A percentile compares a stretch with the other conserved stretches of the same genome.
Conservation (phyloP, 2,329 filamentous ascomycete genomes). For the Eutypa lata region DNA sequence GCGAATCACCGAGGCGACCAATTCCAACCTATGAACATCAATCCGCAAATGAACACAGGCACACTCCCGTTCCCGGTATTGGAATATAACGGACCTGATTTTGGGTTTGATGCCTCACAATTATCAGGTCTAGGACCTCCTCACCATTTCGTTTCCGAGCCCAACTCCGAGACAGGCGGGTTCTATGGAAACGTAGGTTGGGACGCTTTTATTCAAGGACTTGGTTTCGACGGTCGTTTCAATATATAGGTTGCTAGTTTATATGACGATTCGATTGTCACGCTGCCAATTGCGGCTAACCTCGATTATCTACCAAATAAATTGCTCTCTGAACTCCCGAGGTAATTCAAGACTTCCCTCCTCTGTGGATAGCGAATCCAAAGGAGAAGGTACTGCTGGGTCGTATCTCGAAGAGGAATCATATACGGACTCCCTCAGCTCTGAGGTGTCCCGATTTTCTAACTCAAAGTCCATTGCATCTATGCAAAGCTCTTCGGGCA, state of each 20-base stretch:
- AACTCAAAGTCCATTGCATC: background rate
- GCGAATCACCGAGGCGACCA: background rate
- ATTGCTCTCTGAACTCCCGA: slow-evolving; percentile 4
- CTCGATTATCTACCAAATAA: slow-evolving; percentile 2
- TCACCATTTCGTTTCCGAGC: background rate
- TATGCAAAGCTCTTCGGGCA: background rate
- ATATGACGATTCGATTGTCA: background rate
- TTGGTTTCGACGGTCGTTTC: background rate
- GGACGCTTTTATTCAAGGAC: slow-evolving; percentile 1
- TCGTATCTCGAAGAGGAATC: background rate
- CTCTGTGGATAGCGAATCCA: background rate
- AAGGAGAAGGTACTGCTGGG: background rate
- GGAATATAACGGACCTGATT: slow-evolving; percentile 9
- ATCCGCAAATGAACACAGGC: background rate
- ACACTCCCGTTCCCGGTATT: slow-evolving; percentile 1
- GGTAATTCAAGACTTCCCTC: background rate
- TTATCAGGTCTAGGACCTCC: background rate
- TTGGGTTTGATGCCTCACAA: slow-evolving; percentile 8
- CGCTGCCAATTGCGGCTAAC: too few species aligned
- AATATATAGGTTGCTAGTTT: background rate
- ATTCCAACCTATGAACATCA: background rate
- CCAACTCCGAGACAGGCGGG: slow-evolving; percentile 1
- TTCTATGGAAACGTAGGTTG: slow-evolving; percentile 2
- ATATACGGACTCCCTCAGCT: background rate
- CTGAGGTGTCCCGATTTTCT: background rate